Percentiles rank a stretch among this genome's conserved stretches.
Evolutionary conservation across 352 stramenopile genomes (phyloP).

Genomic region (Blastocystis sp.): DNA sequence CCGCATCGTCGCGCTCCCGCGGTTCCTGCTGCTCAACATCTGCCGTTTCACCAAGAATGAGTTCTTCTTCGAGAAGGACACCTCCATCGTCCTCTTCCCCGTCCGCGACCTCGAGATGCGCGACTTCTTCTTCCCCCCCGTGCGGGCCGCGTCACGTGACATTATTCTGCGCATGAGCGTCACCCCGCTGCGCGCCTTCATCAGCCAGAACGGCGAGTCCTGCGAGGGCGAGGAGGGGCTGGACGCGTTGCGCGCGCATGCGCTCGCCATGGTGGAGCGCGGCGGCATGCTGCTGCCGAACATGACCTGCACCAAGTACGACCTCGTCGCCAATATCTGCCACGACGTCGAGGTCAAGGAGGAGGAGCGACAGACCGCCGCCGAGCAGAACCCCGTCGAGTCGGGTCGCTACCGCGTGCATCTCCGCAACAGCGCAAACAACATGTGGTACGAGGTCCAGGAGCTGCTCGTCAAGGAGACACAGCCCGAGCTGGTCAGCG

Average conservation of each 20-base stretch:
- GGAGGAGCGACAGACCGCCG: neutral
- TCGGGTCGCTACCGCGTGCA: slow-evolving; percentile 84
- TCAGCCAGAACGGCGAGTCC: neutral
- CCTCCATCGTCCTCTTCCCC: slow-evolving; percentile 95
- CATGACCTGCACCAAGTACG: slow-evolving; percentile 74
- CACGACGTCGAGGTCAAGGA: slow-evolving; percentile 68
- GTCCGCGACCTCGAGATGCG: slow-evolving; percentile 93
- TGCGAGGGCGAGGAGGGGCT: neutral
- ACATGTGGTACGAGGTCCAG: slow-evolving; percentile 96
- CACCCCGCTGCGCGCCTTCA: neutral
- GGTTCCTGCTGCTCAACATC: slow-evolving; percentile 90
- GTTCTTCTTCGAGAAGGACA: slow-evolving; percentile 97
- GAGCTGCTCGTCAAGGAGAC: slow-evolving; percentile 90
- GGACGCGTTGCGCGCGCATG: neutral
- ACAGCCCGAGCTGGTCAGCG: slow-evolving; percentile 89
- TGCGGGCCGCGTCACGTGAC: neutral
- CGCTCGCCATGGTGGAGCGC: slow-evolving; percentile 8
- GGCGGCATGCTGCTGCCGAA: slow-evolving; percentile 24
- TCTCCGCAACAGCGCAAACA: slow-evolving; percentile 81
- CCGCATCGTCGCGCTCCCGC: slow-evolving; percentile 76
- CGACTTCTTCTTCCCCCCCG: slow-evolving; percentile 70
- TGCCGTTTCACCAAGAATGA: slow-evolving; percentile 91
- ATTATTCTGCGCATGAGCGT: slow-evolving; percentile 1
- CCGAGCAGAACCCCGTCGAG: slow-evolving; percentile 11
- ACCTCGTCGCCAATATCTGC: slow-evolving; percentile 91